Conservation (phyloP, 2,329 filamentous ascomycete species). For the Macrophomina phaseolina region DNA sequence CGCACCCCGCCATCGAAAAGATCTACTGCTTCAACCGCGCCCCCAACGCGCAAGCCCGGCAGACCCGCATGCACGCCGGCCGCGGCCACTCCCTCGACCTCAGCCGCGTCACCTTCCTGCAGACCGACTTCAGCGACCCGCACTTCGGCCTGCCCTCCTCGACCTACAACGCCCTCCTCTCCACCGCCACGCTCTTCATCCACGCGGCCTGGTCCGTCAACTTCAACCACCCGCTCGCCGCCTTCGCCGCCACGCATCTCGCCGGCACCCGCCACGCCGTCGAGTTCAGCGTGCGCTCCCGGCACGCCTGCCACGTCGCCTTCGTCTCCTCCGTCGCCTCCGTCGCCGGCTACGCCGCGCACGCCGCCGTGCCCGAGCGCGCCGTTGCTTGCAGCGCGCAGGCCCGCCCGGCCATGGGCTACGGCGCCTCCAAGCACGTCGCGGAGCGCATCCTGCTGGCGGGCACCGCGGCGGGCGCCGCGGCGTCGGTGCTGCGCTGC, state of each 20-base stretch:
- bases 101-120: slow-evolving; percentile 21
- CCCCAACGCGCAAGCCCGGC: background rate
- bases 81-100: slow-evolving; percentile 15
- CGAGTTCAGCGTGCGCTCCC: slow-evolving; percentile 39
- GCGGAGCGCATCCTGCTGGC: slow-evolving; percentile 37
- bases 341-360: slow-evolving; percentile 33
- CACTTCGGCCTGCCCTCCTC: slow-evolving; percentile 27
- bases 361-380: slow-evolving; percentile 33
- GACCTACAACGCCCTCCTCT: background rate
- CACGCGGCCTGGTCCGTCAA: slow-evolving; percentile 48
- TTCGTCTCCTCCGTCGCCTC: slow-evolving; percentile 48
- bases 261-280: slow-evolving; percentile 40
- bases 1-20: slow-evolving; percentile 10
- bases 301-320: slow-evolving; percentile 35
- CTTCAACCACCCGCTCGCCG: slow-evolving; percentile 42
- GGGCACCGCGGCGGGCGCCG: slow-evolving; percentile 34
- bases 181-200: slow-evolving; percentile 36
- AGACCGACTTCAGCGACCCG: slow-evolving; percentile 26
- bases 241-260: slow-evolving; percentile 39
- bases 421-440: slow-evolving; percentile 48
- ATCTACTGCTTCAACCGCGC: slow-evolving; percentile 31
- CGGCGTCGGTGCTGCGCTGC: slow-evolving; percentile 34
- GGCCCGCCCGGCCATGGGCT: slow-evolving; percentile 40
- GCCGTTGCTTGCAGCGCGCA: slow-evolving; percentile 38
- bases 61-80: slow-evolving; percentile 2